phyloP scores from a whole-genome alignment of 495 filamentous ascomycete genomes.

The Hapsidospora chrysogenum region DNA sequence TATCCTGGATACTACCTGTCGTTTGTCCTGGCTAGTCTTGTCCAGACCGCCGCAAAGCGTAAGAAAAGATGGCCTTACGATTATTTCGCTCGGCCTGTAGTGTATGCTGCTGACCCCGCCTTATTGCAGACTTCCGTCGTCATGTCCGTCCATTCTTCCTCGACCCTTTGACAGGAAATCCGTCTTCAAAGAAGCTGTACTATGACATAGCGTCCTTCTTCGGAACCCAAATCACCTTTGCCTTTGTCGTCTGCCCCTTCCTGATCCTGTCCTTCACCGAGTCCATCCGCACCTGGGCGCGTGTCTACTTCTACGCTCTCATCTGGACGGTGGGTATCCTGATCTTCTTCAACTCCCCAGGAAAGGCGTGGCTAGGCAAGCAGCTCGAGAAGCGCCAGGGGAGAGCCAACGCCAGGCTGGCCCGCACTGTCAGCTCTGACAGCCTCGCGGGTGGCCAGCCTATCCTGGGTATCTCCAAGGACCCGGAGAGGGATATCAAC shows the following conservation, averaged over 20 bases:
- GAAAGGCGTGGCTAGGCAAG: constrained; percentile 40
- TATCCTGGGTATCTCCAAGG: constrained; percentile 59
- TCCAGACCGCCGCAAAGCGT: constrained; percentile 93
- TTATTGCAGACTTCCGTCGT: constrained; percentile 61
- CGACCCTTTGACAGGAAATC: constrained; percentile 43
- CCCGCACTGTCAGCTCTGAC: constrained; percentile 18
- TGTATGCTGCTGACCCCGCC: background rate
- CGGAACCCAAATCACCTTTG: constrained; percentile 66
- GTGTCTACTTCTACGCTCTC: constrained; percentile 80
- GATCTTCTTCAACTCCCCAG: constrained; percentile 67
- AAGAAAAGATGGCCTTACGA: constrained; percentile 11
- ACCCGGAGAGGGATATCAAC: constrained; percentile 60
- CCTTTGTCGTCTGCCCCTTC: constrained; percentile 71
- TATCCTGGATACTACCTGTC: constrained; percentile 91
- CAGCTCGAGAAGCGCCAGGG: constrained; percentile 40
- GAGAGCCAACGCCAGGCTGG: constrained; percentile 14
- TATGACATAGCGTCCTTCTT: constrained; percentile 76
- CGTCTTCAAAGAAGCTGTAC: constrained; percentile 57
- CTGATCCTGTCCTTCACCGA: constrained; percentile 53
- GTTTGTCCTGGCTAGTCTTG: constrained; percentile 74
- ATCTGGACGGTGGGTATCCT: constrained; percentile 45
- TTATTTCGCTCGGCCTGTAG: background rate
- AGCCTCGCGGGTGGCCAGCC: constrained; percentile 28
- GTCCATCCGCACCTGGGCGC: constrained; percentile 57
- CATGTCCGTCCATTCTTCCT: constrained; percentile 88